phyloP scores from a whole-genome alignment of 805 yeast genomes.

The Nadsonia fulvescens region DNA sequence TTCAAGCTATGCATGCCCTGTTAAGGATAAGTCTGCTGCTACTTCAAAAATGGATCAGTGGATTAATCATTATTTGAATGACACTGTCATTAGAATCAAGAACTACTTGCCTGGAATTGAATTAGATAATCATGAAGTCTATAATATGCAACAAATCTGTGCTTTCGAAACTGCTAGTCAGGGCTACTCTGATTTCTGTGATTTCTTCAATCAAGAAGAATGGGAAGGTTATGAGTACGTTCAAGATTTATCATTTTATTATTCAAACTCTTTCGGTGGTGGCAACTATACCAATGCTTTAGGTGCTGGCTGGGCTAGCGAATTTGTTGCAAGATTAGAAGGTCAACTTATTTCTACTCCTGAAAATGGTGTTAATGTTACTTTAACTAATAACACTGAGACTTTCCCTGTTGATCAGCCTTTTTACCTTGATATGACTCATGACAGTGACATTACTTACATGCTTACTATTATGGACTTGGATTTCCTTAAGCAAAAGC shows the following conservation, averaged over 20 bases:
- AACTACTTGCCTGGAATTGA: slow-evolving; percentile 36
- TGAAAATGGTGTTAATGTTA: slow-evolving; percentile 31
- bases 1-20: slow-evolving; percentile 19
- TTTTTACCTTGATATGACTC: slow-evolving; percentile 54
- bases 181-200: too few species aligned
- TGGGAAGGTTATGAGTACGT: too few species aligned
- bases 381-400: slow-evolving; percentile 15
- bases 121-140: slow-evolving; percentile 22
- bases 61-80: slow-evolving; percentile 27
- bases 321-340: slow-evolving; percentile 24
- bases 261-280: slow-evolving; percentile 47
- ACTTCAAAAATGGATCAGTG: slow-evolving; percentile 16
- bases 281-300: slow-evolving; percentile 34
- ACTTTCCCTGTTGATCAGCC: slow-evolving; percentile 27
- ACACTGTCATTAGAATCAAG: slow-evolving; percentile 39
- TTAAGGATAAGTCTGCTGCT: slow-evolving; percentile 13
- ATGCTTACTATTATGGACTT: slow-evolving; percentile 50
- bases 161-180: too few species aligned
- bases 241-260: slow-evolving; percentile 40
- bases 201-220: too few species aligned
- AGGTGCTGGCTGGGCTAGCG: slow-evolving; percentile 39
- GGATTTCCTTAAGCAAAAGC: slow-evolving; percentile 20
- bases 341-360: slow-evolving; percentile 32
- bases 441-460: slow-evolving; percentile 50
- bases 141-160: too few species aligned